Percentiles rank a stretch among this genome's conserved stretches.
Conservation (phyloP, 2,329 filamentous ascomycete genomes). For the Colletotrichum orchidophilum region DNA sequence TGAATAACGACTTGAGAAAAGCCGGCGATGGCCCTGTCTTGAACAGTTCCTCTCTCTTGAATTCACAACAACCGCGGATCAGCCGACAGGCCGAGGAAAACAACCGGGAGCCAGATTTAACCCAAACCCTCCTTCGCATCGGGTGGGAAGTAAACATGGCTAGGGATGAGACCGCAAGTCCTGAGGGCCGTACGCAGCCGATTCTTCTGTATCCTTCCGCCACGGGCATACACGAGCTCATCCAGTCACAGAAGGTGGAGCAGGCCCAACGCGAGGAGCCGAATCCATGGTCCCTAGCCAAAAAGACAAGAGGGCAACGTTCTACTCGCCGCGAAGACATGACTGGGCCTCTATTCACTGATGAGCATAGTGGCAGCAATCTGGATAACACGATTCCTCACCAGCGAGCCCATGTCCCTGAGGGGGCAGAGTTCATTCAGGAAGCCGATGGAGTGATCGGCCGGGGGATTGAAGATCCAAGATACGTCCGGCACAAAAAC, state of each 20-base stretch:
- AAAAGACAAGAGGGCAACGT: not conserved
- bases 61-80: not conserved
- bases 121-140: not conserved
- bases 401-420: not conserved
- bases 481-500: not conserved
- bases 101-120: not conserved
- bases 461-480: not conserved
- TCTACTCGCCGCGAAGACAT: not conserved
- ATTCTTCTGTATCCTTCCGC: not conserved
- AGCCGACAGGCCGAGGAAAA: not conserved
- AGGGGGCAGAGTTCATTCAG: not conserved
- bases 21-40: not conserved
- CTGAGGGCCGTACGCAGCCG: not conserved
- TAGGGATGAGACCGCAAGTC: constrained; percentile 21
- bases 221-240: not conserved
- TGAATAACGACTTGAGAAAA: not conserved
- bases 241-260: constrained; percentile 3
- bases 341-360: not conserved
- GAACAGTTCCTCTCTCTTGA: too few species aligned
- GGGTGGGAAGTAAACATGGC: constrained; percentile 22
- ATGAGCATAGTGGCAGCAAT: not conserved
- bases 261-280: constrained; percentile 9
- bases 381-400: not conserved
- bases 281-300: constrained; percentile 32
- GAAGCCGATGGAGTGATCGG: not conserved